These are phyloP conservation scores for Botrytis sinoallii DNA, from an alignment of 2,329 filamentous ascomycete genomes.

Conservation along the genomic window DNA sequence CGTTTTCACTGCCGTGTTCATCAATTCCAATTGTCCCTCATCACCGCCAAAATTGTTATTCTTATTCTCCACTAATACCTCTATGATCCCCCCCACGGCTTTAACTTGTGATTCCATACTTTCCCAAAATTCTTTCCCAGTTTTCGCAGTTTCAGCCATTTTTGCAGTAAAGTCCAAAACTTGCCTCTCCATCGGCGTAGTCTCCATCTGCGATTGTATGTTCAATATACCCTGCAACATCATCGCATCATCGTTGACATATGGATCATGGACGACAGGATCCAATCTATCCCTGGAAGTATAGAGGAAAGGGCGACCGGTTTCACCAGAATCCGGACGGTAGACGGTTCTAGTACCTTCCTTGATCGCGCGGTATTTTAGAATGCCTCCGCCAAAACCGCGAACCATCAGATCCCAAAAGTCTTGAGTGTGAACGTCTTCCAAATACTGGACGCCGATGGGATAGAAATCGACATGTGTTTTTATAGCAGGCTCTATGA, in stretches of 20 bases:
- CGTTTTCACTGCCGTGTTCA: not conserved
- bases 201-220: not conserved
- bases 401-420: conserved; percentile 11
- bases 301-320: not conserved
- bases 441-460: not conserved
- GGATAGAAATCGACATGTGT: not conserved
- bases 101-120: not conserved
- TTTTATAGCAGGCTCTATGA: not conserved
- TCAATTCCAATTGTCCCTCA: not conserved
- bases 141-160: not conserved
- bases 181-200: not conserved
- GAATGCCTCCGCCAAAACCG: not conserved
- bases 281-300: not conserved
- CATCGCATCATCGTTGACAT: not conserved
- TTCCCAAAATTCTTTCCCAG: not conserved
- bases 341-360: not conserved
- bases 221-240: not conserved
- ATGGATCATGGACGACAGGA: not conserved
- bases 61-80: not conserved
- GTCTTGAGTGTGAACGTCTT: conserved; percentile 1
- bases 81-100: not conserved
- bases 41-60: not conserved
- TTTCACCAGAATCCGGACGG: not conserved
- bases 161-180: not conserved
- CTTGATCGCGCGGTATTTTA: not conserved